These are phyloP conservation scores for Globisporangium emineosum DNA, from an alignment of 352 stramenopile genomes.

Conservation along the genomic window DNA sequence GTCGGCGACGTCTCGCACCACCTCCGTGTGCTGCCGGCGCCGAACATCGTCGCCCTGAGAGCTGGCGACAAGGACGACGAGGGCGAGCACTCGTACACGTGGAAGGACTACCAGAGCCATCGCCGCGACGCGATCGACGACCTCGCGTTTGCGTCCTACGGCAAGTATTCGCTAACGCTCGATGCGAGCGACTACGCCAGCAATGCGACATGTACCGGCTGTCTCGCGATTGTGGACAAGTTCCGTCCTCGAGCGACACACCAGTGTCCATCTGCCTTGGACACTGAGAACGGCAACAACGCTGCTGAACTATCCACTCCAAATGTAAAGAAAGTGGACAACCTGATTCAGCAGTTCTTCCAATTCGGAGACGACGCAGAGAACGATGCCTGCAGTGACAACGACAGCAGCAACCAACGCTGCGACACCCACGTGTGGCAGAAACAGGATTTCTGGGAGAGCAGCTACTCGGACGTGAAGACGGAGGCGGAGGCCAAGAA, in stretches of 20 bases:
- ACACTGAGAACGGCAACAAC: too few species aligned
- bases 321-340: conserved; percentile 29
- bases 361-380: conserved; percentile 35
- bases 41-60: conserved; percentile 18
- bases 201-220: conserved; percentile 42
- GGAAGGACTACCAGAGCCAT: conserved; percentile 53
- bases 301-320: conserved; percentile 29
- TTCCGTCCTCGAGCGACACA: conserved; percentile 43
- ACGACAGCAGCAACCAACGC: conserved; percentile 22
- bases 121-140: conserved; percentile 33
- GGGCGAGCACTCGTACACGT: conserved; percentile 25
- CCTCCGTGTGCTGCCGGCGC: conserved; percentile 11
- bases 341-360: conserved; percentile 31
- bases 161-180: conserved; percentile 56
- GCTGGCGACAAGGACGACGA: neutral
- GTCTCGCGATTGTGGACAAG: conserved; percentile 54
- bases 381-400: conserved; percentile 53
- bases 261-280: conserved; percentile 26
- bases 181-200: conserved; percentile 42
- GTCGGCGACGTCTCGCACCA: conserved; percentile 14
- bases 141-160: conserved; percentile 40
- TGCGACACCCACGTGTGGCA: conserved; percentile 40
- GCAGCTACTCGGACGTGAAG: conserved; percentile 16
- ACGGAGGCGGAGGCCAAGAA: conserved; percentile 16
- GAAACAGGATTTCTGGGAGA: conserved; percentile 42